A percentile compares a stretch with the other conserved stretches of the same genome.
These are phyloP conservation scores for Macrolepiota dolichaula DNA, from an alignment of 768 basidiomycete species.

Conservation along the genomic window DNA sequence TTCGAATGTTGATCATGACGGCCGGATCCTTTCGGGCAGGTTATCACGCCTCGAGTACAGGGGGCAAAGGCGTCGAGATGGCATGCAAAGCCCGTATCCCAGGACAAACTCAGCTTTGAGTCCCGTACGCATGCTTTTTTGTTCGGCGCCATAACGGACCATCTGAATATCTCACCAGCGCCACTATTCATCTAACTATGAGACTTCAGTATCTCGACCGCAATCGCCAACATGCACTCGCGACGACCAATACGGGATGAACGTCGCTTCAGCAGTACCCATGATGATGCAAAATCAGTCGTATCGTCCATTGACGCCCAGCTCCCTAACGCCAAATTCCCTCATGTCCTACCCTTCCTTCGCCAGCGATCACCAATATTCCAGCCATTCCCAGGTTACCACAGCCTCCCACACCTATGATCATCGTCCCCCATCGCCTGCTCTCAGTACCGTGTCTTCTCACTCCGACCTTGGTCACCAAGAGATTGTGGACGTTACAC, in stretches of 20 bases:
- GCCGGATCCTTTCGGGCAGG: conserved; percentile 7
- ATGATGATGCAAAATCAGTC: conserved; percentile 10
- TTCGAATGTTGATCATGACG: conserved; percentile 3
- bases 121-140: neutral
- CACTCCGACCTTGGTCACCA: conserved; percentile 37
- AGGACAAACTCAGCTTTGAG: conserved; percentile 5
- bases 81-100: conserved; percentile 8
- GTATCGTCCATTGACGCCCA: conserved; percentile 8
- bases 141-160: neutral
- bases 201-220: conserved; percentile 3
- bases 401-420: conserved; percentile 35
- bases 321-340: conserved; percentile 32
- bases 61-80: conserved; percentile 9
- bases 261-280: conserved; percentile 6
- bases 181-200: conserved; percentile 10
- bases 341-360: conserved; percentile 44
- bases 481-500: conserved; percentile 15
- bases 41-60: conserved; percentile 10
- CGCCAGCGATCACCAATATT: conserved; percentile 24
- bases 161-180: conserved; percentile 4
- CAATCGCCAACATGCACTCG: conserved; percentile 6
- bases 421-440: conserved; percentile 59
- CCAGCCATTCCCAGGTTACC: conserved; percentile 43
- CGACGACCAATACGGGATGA: conserved; percentile 12
- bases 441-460: conserved; percentile 55